A percentile compares a stretch with the other conserved stretches of the same genome.
These are phyloP conservation scores for Saccharata proteae DNA, from an alignment of 2,329 filamentous ascomycete genomes.

Conservation along the genomic window DNA sequence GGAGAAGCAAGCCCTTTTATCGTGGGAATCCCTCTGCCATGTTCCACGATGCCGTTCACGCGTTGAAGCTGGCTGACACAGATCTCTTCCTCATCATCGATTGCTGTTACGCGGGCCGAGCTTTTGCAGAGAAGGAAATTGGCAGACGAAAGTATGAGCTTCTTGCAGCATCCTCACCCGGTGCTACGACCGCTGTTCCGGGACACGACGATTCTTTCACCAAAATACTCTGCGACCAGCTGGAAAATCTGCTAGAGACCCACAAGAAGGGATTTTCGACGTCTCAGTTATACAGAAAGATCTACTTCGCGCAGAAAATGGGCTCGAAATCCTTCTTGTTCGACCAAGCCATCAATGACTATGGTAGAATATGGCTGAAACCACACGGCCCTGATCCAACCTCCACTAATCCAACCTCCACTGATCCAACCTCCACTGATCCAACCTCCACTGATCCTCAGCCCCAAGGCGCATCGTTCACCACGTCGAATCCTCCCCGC, in stretches of 20 bases:
- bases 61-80: constrained; percentile 7
- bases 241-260: constrained; percentile 6
- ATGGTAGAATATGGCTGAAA: constrained; percentile 11
- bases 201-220: constrained; percentile 11
- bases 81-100: constrained; percentile 11
- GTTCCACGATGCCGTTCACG: background rate
- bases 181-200: constrained; percentile 7
- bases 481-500: no score
- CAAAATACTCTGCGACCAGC: constrained; percentile 5
- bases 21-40: constrained; percentile 7
- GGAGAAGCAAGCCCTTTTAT: no score
- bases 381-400: constrained; percentile 6
- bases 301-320: constrained; percentile 35
- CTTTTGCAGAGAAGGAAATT: constrained; percentile 7
- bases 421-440: no score
- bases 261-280: constrained; percentile 10
- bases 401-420: no score
- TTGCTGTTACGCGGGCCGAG: constrained; percentile 10
- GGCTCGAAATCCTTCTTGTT: constrained; percentile 16
- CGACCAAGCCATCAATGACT: constrained; percentile 11
- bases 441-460: no score
- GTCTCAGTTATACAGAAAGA: constrained; percentile 24
- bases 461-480: no score
- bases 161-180: constrained; percentile 9
- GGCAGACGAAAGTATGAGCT: constrained; percentile 12